phyloP scores from a whole-genome alignment of 208 protist genomes.

The Trypanosoma conorhini region DNA sequence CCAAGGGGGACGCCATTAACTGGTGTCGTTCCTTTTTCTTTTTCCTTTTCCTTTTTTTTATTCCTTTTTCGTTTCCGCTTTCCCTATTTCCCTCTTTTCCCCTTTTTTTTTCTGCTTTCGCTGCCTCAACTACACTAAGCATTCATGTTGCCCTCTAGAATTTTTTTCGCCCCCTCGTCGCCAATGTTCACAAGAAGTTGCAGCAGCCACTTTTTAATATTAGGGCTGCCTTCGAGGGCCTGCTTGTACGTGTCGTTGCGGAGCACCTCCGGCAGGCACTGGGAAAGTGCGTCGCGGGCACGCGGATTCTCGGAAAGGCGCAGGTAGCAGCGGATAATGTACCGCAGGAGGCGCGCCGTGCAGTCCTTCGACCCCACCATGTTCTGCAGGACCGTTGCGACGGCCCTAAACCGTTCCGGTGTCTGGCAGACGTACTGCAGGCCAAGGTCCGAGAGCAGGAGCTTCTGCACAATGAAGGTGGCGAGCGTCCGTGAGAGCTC shows the following conservation, averaged over 20 bases:
- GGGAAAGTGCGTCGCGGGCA: slow-evolving; percentile 66
- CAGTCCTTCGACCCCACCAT: slow-evolving; percentile 96
- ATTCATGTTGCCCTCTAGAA: slow-evolving; percentile 36
- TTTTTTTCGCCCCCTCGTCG: slow-evolving; percentile 61
- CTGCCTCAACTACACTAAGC: neutral
- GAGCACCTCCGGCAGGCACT: slow-evolving; percentile 83
- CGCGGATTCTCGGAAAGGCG: slow-evolving; percentile 96
- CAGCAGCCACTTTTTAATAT: slow-evolving; percentile 77
- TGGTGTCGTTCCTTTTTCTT: neutral
- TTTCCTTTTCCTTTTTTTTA: slow-evolving; percentile 11
- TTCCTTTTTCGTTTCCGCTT: neutral
- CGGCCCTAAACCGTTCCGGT: slow-evolving; percentile 95
- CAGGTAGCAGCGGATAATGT: slow-evolving; percentile 99
- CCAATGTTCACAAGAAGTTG: slow-evolving; percentile 87
- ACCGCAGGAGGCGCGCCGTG: slow-evolving; percentile 95
- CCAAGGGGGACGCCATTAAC: too few species aligned
- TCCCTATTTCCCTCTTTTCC: slow-evolving; percentile 1
- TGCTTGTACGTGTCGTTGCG: slow-evolving; percentile 82
- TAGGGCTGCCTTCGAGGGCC: slow-evolving; percentile 63
- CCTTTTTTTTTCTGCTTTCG: neutral
- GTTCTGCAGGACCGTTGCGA: slow-evolving; percentile 93
- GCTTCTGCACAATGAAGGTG: slow-evolving; percentile 99
- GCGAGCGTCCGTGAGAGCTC: slow-evolving; percentile 98
- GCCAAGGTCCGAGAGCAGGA: slow-evolving; percentile 97
- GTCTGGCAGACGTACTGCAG: slow-evolving; percentile 98